Conservation (phyloP, 1,284 basidiomycete species). For the Puccinia polysora region DNA sequence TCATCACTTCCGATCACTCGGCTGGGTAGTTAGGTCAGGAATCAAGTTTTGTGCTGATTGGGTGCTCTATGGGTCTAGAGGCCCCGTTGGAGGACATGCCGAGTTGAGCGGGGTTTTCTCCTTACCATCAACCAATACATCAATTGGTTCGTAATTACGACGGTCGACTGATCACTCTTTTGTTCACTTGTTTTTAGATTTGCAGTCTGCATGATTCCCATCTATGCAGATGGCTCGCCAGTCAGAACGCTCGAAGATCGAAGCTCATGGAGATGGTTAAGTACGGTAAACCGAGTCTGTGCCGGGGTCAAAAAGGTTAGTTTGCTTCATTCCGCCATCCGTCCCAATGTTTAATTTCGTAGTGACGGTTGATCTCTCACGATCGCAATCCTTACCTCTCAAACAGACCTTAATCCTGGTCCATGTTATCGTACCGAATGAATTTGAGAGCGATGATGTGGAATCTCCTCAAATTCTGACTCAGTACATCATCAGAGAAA, state of each 20-base stretch:
- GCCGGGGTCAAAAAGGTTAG: constrained; percentile 89
- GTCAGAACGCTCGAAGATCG: constrained; percentile 59
- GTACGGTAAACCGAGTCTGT: constrained; percentile 93
- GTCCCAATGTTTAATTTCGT: background rate
- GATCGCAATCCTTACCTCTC: constrained; percentile 7
- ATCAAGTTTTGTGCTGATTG: constrained; percentile 97
- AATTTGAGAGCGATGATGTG: constrained; percentile 60
- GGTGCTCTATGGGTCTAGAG: constrained; percentile 71
- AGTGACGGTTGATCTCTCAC: background rate
- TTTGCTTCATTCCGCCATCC: background rate
- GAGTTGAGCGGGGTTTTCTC: constrained; percentile 62
- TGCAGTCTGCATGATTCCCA: constrained; percentile 78
- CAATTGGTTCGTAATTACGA: constrained; percentile 20
- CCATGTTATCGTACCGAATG: constrained; percentile 81
- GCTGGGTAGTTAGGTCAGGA: constrained; percentile 95
- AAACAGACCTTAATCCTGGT: constrained; percentile 75
- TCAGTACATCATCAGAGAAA: constrained; percentile 75
- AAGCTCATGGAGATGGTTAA: constrained; percentile 90
- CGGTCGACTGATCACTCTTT: constrained; percentile 2
- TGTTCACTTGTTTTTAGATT: constrained; percentile 65
- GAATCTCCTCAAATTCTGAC: constrained; percentile 66
- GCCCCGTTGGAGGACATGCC: constrained; percentile 91
- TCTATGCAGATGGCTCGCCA: constrained; percentile 67
- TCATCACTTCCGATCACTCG: constrained; percentile 91
- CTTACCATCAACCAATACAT: constrained; percentile 30